A percentile compares a stretch with the other conserved stretches of the same genome.
Evolutionary conservation across 2,329 filamentous ascomycete genomes (phyloP).

Genomic region (Diplocarpon mali): DNA sequence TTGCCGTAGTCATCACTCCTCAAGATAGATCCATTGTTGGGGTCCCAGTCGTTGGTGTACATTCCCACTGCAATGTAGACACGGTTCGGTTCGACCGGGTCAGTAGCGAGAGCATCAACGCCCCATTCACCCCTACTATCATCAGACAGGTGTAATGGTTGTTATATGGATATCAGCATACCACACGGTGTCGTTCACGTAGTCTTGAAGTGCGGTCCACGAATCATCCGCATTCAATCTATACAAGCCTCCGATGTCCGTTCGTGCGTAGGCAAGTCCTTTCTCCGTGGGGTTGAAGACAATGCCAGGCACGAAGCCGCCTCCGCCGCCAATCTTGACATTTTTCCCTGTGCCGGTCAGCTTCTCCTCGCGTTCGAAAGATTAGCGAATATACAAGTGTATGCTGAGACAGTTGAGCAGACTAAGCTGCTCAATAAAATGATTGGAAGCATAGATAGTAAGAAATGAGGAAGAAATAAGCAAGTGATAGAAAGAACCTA

Average conservation of each 20-base stretch:
- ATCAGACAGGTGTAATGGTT: too few relatives aligned
- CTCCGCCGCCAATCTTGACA: slow-evolving; percentile 30
- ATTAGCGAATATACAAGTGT: too few relatives aligned
- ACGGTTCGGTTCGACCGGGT: slow-evolving; percentile 39
- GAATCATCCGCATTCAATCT: slow-evolving; percentile 42
- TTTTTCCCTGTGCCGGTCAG: slow-evolving; percentile 3
- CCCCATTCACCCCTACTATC: slow-evolving; percentile 41
- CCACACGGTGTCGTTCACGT: slow-evolving; percentile 14
- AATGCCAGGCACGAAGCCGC: slow-evolving; percentile 45
- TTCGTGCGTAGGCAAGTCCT: slow-evolving; percentile 43
- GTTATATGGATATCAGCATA: too few relatives aligned
- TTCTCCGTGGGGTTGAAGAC: slow-evolving; percentile 42
- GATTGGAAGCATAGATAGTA: too few relatives aligned
- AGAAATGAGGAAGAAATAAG: too few relatives aligned
- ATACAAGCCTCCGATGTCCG: slow-evolving; percentile 47
- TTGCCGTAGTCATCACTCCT: slow-evolving; percentile 41
- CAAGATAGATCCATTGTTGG: slow-evolving; percentile 42
- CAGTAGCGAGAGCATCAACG: slow-evolving; percentile 44
- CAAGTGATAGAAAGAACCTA: too few relatives aligned
- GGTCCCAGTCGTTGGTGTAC: slow-evolving; percentile 50
- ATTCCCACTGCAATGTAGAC: slow-evolving; percentile 44
- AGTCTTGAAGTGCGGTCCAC: slow-evolving; percentile 43
- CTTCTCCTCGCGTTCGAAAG: too few relatives aligned
- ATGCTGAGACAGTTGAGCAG: too few relatives aligned
- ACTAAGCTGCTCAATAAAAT: too few relatives aligned